Base-by-base conservation (phyloP, 371 early-diverging fungal genomes). In the Homolaphlyctis polyrhiza region DNA sequence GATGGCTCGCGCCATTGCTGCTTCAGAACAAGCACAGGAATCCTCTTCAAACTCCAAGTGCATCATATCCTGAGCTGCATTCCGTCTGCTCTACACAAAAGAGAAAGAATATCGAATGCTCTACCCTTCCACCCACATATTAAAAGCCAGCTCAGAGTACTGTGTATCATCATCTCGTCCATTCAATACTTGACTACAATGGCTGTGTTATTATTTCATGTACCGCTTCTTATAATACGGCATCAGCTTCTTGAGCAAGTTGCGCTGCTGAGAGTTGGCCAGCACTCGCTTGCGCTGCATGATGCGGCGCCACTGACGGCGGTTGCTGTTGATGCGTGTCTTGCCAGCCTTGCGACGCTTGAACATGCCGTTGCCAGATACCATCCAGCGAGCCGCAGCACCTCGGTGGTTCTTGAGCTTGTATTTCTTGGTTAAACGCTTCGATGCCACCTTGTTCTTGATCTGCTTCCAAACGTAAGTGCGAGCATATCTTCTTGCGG, bases 391-490 rank as follows among this genome's bases (percentile, higher is more conserved):
- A 18, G 74, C 58, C 32, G 70, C 64, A 21, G 80, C 80, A 16
- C 72, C 75, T 27, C 69, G 66, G 59, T 75, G 72, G 60, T 71
- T 79, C 68, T 79, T 79, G 32, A 79, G 49, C 61, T 79, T 79
- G 61, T 79, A 77, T 55, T 73, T 66, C 58, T 76, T 76, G 6
- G 66, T 67, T 60, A 71, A 71, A 14, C 79, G 65, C 59, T 71
- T 74, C n/a, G 74, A 73, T 30, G 73, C 71, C 2, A 71, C 70
- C 67, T 78, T 78, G 34, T 33, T 34, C 55, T 11, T 55, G 8
- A 18, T 27, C 8, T 27, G 3, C 55, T 55, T 55, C 21, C 13
- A 25, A 27, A 55, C 32, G 35, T 55, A 55, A 2, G 55, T 55
- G 35, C 23, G 45, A 45, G 23, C 45, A 45, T 23, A 18, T 45